Percentiles rank a stretch among this genome's conserved stretches.
Evolutionary conservation across 139 green algal species (phyloP).

Genomic region (Trebouxia sp.): DNA sequence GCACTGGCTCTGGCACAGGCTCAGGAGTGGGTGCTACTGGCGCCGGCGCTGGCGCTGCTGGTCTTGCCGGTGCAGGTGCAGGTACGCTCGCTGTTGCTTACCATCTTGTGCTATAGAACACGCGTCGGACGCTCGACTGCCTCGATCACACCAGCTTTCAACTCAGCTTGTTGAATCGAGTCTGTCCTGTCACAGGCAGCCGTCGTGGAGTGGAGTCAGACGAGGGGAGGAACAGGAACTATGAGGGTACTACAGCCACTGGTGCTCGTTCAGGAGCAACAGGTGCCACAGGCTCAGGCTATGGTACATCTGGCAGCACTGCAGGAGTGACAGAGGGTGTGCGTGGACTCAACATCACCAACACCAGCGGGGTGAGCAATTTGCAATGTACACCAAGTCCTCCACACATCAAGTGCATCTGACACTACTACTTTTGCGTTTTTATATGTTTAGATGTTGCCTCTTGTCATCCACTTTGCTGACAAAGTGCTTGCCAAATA

Average conservation of each 20-base stretch:
- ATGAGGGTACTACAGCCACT: neutral
- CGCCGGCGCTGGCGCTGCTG: neutral
- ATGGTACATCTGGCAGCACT: neutral
- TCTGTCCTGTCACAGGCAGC: neutral
- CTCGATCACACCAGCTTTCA: no score
- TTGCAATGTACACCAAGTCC: neutral
- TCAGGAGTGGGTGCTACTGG: neutral
- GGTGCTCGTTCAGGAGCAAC: slow-evolving; percentile 11
- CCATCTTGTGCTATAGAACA: no score
- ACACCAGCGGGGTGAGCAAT: slow-evolving; percentile 1
- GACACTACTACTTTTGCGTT: neutral
- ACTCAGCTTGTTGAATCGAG: no score
- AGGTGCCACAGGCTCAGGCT: slow-evolving; percentile 2
- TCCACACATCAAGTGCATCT: neutral
- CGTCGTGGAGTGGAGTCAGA: neutral
- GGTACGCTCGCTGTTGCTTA: no score
- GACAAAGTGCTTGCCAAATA: no score
- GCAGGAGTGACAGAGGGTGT: slow-evolving; percentile 11
- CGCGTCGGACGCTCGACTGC: no score
- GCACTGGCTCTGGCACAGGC: neutral
- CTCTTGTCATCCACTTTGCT: no score
- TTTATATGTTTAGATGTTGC: neutral
- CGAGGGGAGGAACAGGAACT: neutral
- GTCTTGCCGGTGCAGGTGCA: neutral
- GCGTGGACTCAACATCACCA: slow-evolving; percentile 3